Evolutionary conservation across 495 filamentous ascomycete species (phyloP).

Genomic region (Aspergillus biplanus): DNA sequence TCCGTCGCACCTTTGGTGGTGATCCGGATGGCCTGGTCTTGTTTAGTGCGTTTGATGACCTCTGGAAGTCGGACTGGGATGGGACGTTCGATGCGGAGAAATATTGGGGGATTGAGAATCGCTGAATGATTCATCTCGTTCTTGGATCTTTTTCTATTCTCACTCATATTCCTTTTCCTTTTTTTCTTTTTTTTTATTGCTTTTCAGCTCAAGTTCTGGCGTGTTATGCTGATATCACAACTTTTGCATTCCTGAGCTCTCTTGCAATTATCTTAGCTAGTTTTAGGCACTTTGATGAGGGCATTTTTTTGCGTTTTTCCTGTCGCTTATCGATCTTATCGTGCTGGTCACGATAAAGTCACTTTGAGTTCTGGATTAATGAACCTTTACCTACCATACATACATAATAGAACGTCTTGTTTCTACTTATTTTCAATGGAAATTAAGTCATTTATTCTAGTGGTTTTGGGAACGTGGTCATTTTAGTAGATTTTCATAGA

Average conservation of each 20-base stretch:
- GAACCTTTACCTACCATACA: background rate
- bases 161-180: background rate
- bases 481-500: background rate
- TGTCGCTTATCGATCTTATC: background rate
- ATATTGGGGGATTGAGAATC: slow-evolving; percentile 65
- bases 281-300: background rate
- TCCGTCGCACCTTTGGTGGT: slow-evolving; percentile 56
- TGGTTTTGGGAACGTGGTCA: background rate
- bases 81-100: slow-evolving; percentile 70
- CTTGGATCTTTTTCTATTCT: slow-evolving; percentile 2
- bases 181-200: background rate
- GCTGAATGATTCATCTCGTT: slow-evolving; percentile 16
- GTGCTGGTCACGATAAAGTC: background rate
- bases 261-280: background rate
- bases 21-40: slow-evolving; percentile 58
- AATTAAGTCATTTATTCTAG: background rate
- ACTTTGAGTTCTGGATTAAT: background rate
- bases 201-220: no score
- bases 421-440: background rate
- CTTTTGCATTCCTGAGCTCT: background rate
- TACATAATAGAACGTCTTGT: background rate
- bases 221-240: no score
- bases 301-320: background rate
- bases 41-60: slow-evolving; percentile 75
- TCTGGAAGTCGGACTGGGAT: slow-evolving; percentile 73